A percentile compares a stretch with the other conserved stretches of the same genome.
These are phyloP conservation scores for Saccharomyces jurei DNA, from an alignment of 805 yeast species.

Conservation along the genomic window DNA sequence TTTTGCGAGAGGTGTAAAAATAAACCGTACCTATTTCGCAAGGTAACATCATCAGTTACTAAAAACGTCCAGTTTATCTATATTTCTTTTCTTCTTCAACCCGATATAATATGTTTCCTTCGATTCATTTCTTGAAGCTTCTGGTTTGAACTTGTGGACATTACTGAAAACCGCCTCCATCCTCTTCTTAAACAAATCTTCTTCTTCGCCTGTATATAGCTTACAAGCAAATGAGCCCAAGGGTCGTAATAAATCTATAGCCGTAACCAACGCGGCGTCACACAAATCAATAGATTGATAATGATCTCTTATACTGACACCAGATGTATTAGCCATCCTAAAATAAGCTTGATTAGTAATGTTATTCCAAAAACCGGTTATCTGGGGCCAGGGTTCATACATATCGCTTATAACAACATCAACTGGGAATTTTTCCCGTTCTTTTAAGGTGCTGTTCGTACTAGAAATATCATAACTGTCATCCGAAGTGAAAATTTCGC, in stretches of 20 bases:
- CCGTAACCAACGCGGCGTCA: constrained; percentile 78
- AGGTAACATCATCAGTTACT: constrained; percentile 3
- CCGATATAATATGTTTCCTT: constrained; percentile 79
- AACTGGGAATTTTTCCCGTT: constrained; percentile 34
- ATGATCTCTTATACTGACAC: constrained; percentile 76
- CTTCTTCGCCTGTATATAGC: constrained; percentile 78
- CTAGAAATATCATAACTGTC: not conserved
- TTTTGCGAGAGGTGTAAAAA: not conserved
- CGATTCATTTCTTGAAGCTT: constrained; percentile 70
- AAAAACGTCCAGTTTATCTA: constrained; percentile 42
- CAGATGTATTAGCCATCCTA: constrained; percentile 93
- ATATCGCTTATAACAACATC: constrained; percentile 73
- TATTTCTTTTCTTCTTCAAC: constrained; percentile 35
- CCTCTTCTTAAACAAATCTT: constrained; percentile 50
- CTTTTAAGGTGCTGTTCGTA: constrained; percentile 1
- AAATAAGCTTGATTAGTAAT: constrained; percentile 70
- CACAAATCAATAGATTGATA: constrained; percentile 76
- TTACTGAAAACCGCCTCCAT: constrained; percentile 49
- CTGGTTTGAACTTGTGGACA: constrained; percentile 71
- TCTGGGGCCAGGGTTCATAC: constrained; percentile 61
- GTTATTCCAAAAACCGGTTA: constrained; percentile 44
- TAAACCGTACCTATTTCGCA: not conserved
- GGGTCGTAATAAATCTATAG: constrained; percentile 59
- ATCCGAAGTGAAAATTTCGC: constrained; percentile 22
- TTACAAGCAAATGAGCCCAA: constrained; percentile 77